Percentiles rank a stretch among this genome's conserved stretches.
Evolutionary conservation across 768 basidiomycete genomes (phyloP).

Genomic region (Mycena epipterygia): DNA sequence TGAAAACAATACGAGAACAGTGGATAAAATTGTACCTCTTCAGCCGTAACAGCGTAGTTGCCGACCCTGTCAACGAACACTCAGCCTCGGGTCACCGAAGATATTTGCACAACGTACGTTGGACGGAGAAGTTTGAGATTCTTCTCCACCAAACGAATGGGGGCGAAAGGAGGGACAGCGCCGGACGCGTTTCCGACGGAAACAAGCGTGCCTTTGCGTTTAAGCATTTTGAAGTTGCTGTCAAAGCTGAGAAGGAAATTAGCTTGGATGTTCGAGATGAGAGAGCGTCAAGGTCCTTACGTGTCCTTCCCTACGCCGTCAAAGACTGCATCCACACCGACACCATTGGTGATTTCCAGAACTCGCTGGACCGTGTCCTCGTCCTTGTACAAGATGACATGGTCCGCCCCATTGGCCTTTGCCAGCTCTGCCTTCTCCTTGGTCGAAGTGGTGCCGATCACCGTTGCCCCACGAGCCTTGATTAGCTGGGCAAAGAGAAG

Average conservation of each 20-base stretch:
- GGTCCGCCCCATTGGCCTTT: conserved; percentile 82
- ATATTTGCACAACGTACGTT: conserved; percentile 60
- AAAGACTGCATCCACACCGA: conserved; percentile 88
- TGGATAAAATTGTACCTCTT: conserved; percentile 57
- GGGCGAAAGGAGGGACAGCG: conserved; percentile 79
- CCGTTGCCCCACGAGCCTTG: conserved; percentile 82
- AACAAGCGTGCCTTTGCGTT: conserved; percentile 91
- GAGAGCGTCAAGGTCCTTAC: conserved; percentile 58
- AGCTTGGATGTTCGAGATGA: conserved; percentile 6
- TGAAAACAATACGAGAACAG: too few relatives aligned
- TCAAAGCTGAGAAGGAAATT: conserved; percentile 67
- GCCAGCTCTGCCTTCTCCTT: conserved; percentile 87
- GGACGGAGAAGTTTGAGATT: conserved; percentile 86
- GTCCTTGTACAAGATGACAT: conserved; percentile 86
- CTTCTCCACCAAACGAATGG: conserved; percentile 82
- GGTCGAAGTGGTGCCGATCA: conserved; percentile 95
- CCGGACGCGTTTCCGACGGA: conserved; percentile 95
- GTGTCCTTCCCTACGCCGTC: conserved; percentile 99
- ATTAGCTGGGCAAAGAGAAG: conserved; percentile 77
- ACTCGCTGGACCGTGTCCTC: conserved; percentile 84
- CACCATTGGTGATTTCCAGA: conserved; percentile 79
- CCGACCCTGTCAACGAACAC: conserved; percentile 59
- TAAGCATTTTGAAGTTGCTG: conserved; percentile 83
- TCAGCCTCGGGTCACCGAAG: not conserved
- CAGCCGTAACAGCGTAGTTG: conserved; percentile 81